phyloP scores from a whole-genome alignment of 2,329 filamentous ascomycete species.

The Emmonsiellopsis sp. region DNA sequence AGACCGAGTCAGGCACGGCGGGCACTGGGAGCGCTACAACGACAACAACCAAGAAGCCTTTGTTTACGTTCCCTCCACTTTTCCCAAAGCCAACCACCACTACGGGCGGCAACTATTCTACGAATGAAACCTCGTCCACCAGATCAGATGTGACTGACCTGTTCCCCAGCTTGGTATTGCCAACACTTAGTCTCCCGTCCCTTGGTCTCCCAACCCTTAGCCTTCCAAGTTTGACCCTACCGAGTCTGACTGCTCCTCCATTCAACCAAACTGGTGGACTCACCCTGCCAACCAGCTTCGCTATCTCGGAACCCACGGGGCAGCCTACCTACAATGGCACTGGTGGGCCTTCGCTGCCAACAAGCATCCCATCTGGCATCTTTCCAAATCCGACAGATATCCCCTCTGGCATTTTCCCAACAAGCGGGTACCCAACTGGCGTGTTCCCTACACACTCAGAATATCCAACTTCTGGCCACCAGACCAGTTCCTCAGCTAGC shows the following conservation, averaged over 20 bases:
- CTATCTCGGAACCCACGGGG: no score
- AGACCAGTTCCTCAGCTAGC: neutral
- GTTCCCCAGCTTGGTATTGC: neutral
- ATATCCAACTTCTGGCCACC: conserved; percentile 3
- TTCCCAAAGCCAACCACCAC: conserved; percentile 7
- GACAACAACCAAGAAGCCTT: conserved; percentile 1
- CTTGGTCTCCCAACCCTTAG: neutral
- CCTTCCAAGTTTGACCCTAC: neutral
- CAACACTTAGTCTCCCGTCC: neutral
- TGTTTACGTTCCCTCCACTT: conserved; percentile 5
- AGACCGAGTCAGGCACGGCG: neutral
- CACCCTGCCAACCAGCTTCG: no score
- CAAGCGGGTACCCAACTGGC: neutral
- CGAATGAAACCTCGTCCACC: neutral
- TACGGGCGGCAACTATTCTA: conserved; percentile 12
- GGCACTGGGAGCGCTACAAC: conserved; percentile 1
- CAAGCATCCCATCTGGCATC: conserved; percentile 10
- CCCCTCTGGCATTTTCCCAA: conserved; percentile 9
- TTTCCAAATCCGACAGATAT: conserved; percentile 13
- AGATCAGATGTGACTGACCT: neutral
- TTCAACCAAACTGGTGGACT: neutral
- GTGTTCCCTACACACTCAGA: neutral
- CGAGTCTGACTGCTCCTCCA: neutral
- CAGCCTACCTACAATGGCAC: conserved; percentile 10
- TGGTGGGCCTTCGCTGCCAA: conserved; percentile 6